Percentiles rank a stretch among this genome's conserved stretches.
Conservation (phyloP, 2,329 filamentous ascomycete genomes). For the Microdochium paspali region DNA sequence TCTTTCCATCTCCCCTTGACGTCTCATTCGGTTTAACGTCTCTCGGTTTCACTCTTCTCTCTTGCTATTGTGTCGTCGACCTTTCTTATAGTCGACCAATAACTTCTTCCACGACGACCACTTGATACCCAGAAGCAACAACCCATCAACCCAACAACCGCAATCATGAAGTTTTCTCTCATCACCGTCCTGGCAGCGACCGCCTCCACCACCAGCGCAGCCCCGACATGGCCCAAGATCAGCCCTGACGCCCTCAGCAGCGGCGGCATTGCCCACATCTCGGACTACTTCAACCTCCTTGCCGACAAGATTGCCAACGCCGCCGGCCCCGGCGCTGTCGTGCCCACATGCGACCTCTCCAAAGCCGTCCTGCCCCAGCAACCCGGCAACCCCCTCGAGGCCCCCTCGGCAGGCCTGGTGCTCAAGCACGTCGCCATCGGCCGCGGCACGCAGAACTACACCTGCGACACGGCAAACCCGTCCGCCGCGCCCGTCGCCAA, state of each 20-base stretch:
- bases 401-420: constrained; percentile 47
- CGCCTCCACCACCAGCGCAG: constrained; percentile 30
- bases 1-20: constrained; percentile 9
- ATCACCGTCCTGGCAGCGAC: constrained; percentile 35
- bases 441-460: constrained; percentile 90
- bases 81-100: constrained; percentile 1
- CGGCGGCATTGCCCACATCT: constrained; percentile 35
- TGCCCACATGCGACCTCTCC: constrained; percentile 44
- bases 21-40: constrained; percentile 8
- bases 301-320: constrained; percentile 37
- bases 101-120: constrained; percentile 3
- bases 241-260: constrained; percentile 28
- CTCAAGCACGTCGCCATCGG: constrained; percentile 77
- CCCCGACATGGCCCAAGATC: constrained; percentile 35
- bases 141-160: constrained; percentile 5
- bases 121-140: neutral
- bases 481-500: constrained; percentile 51
- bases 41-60: constrained; percentile 13
- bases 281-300: constrained; percentile 52
- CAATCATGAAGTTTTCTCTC: constrained; percentile 41
- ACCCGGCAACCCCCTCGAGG: constrained; percentile 46
- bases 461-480: constrained; percentile 56
- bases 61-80: constrained; percentile 2
- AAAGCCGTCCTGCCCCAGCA: constrained; percentile 39
- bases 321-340: constrained; percentile 9